Percentiles rank a stretch among this genome's conserved stretches.
phyloP scores from a whole-genome alignment of 371 early-diverging fungal genomes.

The Mortierella polycephala region DNA sequence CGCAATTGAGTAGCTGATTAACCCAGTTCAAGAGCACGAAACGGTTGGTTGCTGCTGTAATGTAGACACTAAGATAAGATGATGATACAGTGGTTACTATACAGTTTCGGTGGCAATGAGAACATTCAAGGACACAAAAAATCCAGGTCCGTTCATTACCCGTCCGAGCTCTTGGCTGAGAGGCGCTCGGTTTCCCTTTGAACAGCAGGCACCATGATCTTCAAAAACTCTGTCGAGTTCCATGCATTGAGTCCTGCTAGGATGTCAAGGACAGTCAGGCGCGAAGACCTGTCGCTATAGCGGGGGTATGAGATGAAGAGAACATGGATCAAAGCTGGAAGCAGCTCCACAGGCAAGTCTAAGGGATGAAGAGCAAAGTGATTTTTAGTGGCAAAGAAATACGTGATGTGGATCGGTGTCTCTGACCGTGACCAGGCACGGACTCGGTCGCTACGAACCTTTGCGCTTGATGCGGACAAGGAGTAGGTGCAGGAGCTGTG shows the following conservation, averaged over 20 bases:
- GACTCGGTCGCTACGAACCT: no score
- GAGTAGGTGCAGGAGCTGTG: conserved; percentile 66
- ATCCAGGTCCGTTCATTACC: no score
- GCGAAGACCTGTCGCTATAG: conserved; percentile 71
- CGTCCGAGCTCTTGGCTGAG: conserved; percentile 62
- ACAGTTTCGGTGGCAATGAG: not conserved
- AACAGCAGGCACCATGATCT: conserved; percentile 62
- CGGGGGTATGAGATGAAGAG: conserved; percentile 70
- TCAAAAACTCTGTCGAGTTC: conserved; percentile 68
- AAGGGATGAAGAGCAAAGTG: not conserved
- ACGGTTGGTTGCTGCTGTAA: conserved; percentile 65
- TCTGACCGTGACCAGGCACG: no score
- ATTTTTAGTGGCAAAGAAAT: conserved; percentile 4
- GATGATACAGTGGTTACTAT: not conserved
- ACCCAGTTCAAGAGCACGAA: conserved; percentile 72
- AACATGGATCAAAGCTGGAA: conserved; percentile 65
- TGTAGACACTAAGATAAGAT: conserved; percentile 51
- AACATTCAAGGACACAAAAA: no score
- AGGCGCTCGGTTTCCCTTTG: conserved; percentile 65
- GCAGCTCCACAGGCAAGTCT: conserved; percentile 68
- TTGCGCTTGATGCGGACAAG: conserved; percentile 68
- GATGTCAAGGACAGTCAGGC: conserved; percentile 66
- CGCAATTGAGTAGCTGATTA: conserved; percentile 58
- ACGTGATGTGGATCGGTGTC: no score
- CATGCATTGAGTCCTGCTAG: conserved; percentile 69